These are phyloP conservation scores for Datisca glomerata DNA, from an alignment of 306 rosid species.

Conservation along the genomic window DNA sequence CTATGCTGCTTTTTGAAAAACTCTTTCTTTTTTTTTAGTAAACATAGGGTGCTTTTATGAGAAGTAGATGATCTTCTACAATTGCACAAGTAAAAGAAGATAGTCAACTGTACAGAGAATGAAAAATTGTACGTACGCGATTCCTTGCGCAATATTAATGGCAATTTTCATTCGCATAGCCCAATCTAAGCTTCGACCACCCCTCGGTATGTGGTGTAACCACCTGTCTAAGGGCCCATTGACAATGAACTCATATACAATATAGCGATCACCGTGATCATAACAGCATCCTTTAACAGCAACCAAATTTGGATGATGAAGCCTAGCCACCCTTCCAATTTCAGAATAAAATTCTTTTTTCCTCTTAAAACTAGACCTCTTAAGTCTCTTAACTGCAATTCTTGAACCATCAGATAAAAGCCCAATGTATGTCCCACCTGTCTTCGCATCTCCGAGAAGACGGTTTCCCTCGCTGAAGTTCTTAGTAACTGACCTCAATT, in stretches of 20 bases:
- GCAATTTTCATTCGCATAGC: constrained; percentile 89
- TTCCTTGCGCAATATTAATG: constrained; percentile 91
- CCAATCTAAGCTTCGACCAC: constrained; percentile 97
- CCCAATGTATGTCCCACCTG: constrained; percentile 89
- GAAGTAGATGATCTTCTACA: no score
- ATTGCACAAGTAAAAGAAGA: not conserved
- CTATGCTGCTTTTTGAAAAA: no score
- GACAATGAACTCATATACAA: constrained; percentile 83
- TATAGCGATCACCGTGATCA: constrained; percentile 93
- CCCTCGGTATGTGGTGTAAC: constrained; percentile 94
- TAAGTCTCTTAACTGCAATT: constrained; percentile 88
- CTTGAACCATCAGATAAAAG: constrained; percentile 80
- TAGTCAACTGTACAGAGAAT: not conserved
- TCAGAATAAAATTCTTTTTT: constrained; percentile 91
- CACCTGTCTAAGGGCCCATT: constrained; percentile 93
- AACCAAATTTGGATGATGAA: constrained; percentile 84
- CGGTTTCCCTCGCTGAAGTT: constrained; percentile 97
- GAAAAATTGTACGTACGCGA: constrained; percentile 56
- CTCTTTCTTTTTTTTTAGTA: no score
- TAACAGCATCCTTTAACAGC: constrained; percentile 97
- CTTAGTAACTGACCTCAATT: constrained; percentile 74
- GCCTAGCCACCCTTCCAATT: constrained; percentile 90
- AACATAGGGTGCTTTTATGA: no score
- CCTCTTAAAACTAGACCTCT: constrained; percentile 85
- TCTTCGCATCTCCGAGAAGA: constrained; percentile 86